Evolutionary conservation across 805 yeast genomes (phyloP), one percentile per base, ranked within the genome.

Genomic region (Starmerella vaccinii): DNA sequence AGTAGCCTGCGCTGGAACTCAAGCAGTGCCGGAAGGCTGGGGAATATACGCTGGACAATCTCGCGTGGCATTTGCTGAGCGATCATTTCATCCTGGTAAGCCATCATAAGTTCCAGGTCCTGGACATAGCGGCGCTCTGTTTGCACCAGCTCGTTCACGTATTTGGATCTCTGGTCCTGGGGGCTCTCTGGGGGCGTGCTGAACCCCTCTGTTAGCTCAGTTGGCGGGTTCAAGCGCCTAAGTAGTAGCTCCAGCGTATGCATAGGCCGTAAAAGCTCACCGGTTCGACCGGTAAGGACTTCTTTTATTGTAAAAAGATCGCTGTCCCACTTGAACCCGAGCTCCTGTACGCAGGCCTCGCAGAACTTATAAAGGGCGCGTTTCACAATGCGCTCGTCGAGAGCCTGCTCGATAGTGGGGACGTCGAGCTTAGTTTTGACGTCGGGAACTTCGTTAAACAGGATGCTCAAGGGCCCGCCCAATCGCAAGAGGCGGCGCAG

Each of bases 71-170:
- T 73, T 54, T 84, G 89, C 12, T 81, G 75, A 15, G 74, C 71
- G 46, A 77, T 69, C 40, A 92, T 71, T 57, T 84, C 92, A 49
- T 74, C 72, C 63, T 81, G 80, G 67, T 86, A 92, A 35, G 68
- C 67, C 37, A 75, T 72, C 59, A 92, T 67, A 15, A 78, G 76
- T 66, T 90, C 97, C 55, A 92, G 71, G 64, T 92, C 97, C 65
- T 82, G 85, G 24, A 92, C 96, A 64, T 83, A 92, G 66, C 85
- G 88, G 58, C 97, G 75, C 68, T 92, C 99, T 4, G 95, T 86
- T 59, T 81, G 85, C 35, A 92, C 76, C 32, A 92, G 69, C 68
- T 92, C 99, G 57, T 76, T 77, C 49, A 89, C 80, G 41, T 90
- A 89, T 60, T 83, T 86, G 16, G 85, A 78, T 51, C 85, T 73